Conservation (phyloP, 176 grass and related monocot species). For the Carex kokanica region DNA sequence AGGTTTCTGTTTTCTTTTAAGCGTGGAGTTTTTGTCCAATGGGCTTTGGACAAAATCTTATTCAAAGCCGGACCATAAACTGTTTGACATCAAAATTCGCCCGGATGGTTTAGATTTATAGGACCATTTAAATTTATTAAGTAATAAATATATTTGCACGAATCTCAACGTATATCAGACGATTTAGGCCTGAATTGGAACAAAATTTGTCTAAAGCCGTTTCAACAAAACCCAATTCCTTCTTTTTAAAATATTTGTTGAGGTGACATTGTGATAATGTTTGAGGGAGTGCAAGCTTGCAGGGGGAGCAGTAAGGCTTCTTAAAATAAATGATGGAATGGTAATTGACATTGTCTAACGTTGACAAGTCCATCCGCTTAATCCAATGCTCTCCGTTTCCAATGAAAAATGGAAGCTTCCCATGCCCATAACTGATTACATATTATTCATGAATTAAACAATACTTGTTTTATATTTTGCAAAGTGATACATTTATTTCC, state of each 20-base stretch:
- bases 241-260: slow-evolving; percentile 7
- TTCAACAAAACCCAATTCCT: too few relatives aligned
- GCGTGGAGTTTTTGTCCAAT: too few relatives aligned
- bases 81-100: too few relatives aligned
- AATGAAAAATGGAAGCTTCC: not conserved
- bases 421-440: not conserved
- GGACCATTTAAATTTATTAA: too few relatives aligned
- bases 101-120: too few relatives aligned
- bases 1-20: not conserved
- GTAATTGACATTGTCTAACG: slow-evolving; percentile 6
- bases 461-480: not conserved
- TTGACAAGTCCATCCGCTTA: slow-evolving; percentile 3
- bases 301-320: slow-evolving; percentile 25
- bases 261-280: slow-evolving; percentile 13
- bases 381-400: not conserved
- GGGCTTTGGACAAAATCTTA: too few relatives aligned
- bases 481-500: not conserved
- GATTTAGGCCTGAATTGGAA: too few relatives aligned
- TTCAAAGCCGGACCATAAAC: too few relatives aligned
- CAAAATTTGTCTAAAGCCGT: too few relatives aligned
- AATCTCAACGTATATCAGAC: too few relatives aligned
- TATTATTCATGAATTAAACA: not conserved
- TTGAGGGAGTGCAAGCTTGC: slow-evolving; percentile 2
- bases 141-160: too few relatives aligned
- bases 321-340: not conserved